phyloP scores from a whole-genome alignment of 768 basidiomycete genomes.

The Termitomyces sp. region DNA sequence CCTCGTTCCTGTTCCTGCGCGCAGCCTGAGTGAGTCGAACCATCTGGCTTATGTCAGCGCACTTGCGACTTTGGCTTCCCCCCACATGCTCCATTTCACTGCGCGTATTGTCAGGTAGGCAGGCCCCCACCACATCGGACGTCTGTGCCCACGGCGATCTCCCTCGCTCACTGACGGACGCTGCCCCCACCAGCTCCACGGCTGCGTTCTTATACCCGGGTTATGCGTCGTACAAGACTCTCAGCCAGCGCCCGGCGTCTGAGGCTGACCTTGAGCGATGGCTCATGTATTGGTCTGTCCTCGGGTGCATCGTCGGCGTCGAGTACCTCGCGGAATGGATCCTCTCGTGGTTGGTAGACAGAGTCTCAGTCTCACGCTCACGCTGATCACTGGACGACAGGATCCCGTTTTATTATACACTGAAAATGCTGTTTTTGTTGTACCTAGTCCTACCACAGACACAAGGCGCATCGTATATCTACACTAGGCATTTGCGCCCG shows the following conservation, averaged over 20 bases:
- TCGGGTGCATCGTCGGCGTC: slow-evolving; percentile 74
- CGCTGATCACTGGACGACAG: slow-evolving; percentile 38
- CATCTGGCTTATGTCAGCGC: background rate
- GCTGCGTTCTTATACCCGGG: slow-evolving; percentile 86
- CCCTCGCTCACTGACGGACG: too few relatives aligned
- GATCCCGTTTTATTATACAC: slow-evolving; percentile 83
- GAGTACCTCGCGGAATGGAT: slow-evolving; percentile 88
- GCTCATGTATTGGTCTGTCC: slow-evolving; percentile 97
- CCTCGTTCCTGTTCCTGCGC: too few relatives aligned
- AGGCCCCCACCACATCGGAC: too few relatives aligned
- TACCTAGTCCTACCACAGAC: slow-evolving; percentile 91
- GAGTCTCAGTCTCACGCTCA: too few relatives aligned
- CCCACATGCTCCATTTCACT: slow-evolving; percentile 38
- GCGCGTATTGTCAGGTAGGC: slow-evolving; percentile 41
- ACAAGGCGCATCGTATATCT: slow-evolving; percentile 82
- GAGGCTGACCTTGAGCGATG: slow-evolving; percentile 87
- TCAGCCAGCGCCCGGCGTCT: slow-evolving; percentile 81
- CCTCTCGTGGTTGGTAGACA: slow-evolving; percentile 86
- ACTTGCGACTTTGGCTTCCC: too few relatives aligned
- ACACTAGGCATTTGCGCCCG: slow-evolving; percentile 73
- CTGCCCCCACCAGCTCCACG: slow-evolving; percentile 40
- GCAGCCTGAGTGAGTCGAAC: background rate
- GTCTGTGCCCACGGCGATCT: too few relatives aligned
- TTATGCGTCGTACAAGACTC: slow-evolving; percentile 94
- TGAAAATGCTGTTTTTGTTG: slow-evolving; percentile 82